phyloP scores from a whole-genome alignment of 2,329 filamentous ascomycete genomes.

The Clonostachys chloroleuca region DNA sequence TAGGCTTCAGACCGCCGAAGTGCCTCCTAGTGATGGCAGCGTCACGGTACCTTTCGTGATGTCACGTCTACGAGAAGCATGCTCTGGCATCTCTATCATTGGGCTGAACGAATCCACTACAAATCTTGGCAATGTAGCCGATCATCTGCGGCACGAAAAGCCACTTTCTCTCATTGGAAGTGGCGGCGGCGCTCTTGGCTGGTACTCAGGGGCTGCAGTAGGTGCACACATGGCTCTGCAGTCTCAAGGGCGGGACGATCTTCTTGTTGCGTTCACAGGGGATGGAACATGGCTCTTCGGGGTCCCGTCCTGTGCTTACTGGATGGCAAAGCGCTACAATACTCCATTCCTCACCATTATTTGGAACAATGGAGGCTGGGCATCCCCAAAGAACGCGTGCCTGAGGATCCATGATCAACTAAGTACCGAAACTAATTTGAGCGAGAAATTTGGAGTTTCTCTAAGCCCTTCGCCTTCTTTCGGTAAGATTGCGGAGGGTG shows the following conservation, averaged over 20 bases:
- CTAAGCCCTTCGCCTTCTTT: conserved; percentile 9
- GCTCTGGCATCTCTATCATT: conserved; percentile 56
- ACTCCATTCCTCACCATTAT: conserved; percentile 10
- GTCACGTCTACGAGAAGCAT: conserved; percentile 42
- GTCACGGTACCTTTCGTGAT: conserved; percentile 50
- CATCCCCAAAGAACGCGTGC: conserved; percentile 7
- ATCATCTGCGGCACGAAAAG: conserved; percentile 53
- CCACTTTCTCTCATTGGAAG: conserved; percentile 19
- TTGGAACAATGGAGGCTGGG: conserved; percentile 12
- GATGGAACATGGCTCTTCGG: conserved; percentile 12
- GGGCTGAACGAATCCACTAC: conserved; percentile 59
- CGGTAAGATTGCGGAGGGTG: conserved; percentile 12
- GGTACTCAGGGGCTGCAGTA: conserved; percentile 23
- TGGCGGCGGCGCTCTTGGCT: conserved; percentile 22
- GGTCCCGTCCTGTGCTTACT: conserved; percentile 9
- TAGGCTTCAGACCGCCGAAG: conserved; percentile 36
- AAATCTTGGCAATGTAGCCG: conserved; percentile 35
- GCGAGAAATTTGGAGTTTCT: conserved; percentile 7
- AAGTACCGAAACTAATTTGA: conserved; percentile 3
- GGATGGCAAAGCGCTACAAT: conserved; percentile 8
- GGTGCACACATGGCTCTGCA: conserved; percentile 16
- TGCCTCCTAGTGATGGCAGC: conserved; percentile 40
- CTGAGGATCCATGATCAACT: conserved; percentile 10
- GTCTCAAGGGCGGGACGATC: conserved; percentile 1
- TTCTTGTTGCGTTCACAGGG: conserved; percentile 8